These are phyloP conservation scores for Geranomyces variabilis DNA, from an alignment of 192 early-diverging fungal species.

Conservation along the genomic window DNA sequence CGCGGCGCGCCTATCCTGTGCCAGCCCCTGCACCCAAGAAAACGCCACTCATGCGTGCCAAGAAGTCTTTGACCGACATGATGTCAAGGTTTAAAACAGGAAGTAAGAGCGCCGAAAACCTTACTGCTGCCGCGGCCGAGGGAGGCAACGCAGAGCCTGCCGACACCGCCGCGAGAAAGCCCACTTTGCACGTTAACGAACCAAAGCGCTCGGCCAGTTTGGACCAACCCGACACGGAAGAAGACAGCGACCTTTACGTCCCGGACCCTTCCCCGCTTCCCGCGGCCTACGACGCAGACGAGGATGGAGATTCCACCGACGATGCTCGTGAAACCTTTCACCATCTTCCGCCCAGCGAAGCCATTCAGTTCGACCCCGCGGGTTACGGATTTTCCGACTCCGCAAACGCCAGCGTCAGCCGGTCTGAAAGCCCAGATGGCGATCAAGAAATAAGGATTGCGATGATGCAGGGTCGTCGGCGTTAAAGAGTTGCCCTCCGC, in stretches of 20 bases:
- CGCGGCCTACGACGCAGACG: background rate
- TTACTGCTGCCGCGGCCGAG: background rate
- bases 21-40: background rate
- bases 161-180: background rate
- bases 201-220: slow-evolving; percentile 3
- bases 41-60: background rate
- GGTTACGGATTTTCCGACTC: background rate
- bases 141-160: background rate
- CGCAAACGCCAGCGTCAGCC: background rate
- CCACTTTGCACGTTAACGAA: background rate
- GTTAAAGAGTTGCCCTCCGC: too few species aligned
- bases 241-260: background rate
- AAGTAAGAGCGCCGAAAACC: background rate
- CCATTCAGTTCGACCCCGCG: background rate
- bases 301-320: background rate
- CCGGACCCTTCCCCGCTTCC: background rate
- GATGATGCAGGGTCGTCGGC: background rate
- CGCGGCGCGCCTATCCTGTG: background rate
- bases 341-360: background rate
- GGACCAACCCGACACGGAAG: background rate
- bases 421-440: background rate
- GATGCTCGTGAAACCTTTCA: background rate
- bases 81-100: background rate
- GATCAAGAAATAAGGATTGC: background rate
- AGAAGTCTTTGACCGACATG: background rate